Percentiles rank a stretch among this genome's conserved stretches.
Evolutionary conservation across 257 asterid species (phyloP).

Genomic region (Solanum virginianum): DNA sequence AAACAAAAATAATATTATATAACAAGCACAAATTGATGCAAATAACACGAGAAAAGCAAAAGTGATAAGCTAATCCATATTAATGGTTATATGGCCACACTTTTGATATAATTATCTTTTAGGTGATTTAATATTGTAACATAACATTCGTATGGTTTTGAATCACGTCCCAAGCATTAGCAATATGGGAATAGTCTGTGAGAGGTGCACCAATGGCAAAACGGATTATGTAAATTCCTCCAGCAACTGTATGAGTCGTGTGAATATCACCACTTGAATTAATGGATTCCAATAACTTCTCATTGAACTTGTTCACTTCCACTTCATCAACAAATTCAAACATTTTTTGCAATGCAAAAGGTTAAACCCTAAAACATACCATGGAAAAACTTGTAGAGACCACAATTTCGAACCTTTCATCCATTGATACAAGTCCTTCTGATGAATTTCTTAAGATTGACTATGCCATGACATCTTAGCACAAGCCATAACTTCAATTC

Average conservation of each 20-base stretch:
- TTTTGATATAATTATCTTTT: no score
- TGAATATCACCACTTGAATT: conserved; percentile 43
- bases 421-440: conserved; percentile 27
- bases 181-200: conserved; percentile 42
- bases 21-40: no score
- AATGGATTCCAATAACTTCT: conserved; percentile 32
- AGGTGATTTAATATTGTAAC: neutral
- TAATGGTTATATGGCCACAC: no score
- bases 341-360: conserved; percentile 10
- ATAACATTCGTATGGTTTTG: conserved; percentile 41
- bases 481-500: conserved; percentile 57
- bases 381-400: conserved; percentile 63
- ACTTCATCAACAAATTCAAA: conserved; percentile 12
- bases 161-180: conserved; percentile 47
- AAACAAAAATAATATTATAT: no score
- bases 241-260: conserved; percentile 53
- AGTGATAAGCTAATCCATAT: no score
- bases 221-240: conserved; percentile 40
- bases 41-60: no score
- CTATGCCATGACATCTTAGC: conserved; percentile 52
- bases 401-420: conserved; percentile 55
- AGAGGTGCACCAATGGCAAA: conserved; percentile 51
- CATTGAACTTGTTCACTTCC: conserved; percentile 31
- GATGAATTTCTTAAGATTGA: conserved; percentile 40
- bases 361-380: conserved; percentile 54